A percentile compares a stretch with the other conserved stretches of the same genome.
These are phyloP conservation scores for Cyberlindnera saturnus DNA, from an alignment of 805 yeast species.

Conservation along the genomic window DNA sequence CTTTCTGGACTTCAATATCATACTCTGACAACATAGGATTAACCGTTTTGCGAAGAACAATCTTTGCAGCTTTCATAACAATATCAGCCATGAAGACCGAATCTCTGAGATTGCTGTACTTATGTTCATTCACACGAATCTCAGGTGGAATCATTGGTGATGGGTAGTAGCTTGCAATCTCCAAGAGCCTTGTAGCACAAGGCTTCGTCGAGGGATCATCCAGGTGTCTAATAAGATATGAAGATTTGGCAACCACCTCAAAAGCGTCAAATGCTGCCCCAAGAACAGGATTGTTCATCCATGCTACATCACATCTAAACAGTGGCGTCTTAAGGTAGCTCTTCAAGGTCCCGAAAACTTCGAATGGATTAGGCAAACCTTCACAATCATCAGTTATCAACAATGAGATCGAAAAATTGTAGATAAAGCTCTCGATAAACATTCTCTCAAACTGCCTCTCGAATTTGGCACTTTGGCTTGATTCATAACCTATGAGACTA, in stretches of 20 bases:
- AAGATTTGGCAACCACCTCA: constrained; percentile 30
- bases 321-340: constrained; percentile 29
- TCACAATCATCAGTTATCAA: constrained; percentile 29
- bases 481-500: constrained; percentile 5
- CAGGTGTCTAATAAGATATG: constrained; percentile 22
- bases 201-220: constrained; percentile 6
- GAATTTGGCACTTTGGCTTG: neutral
- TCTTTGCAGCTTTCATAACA: constrained; percentile 13
- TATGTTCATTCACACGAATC: constrained; percentile 5
- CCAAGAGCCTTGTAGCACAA: constrained; percentile 11
- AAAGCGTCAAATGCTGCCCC: constrained; percentile 32
- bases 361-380: constrained; percentile 37
- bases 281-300: constrained; percentile 37
- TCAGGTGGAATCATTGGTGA: constrained; percentile 15
- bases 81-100: constrained; percentile 15
- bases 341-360: constrained; percentile 28
- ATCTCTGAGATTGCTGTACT: constrained; percentile 11
- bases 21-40: constrained; percentile 1
- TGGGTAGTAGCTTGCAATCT: constrained; percentile 12
- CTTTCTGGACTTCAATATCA: constrained; percentile 8
- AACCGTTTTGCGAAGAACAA: constrained; percentile 13
- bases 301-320: constrained; percentile 28
- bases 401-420: constrained; percentile 34
- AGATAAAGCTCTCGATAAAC: constrained; percentile 38
- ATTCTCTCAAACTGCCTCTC: constrained; percentile 25